Evolutionary conservation across 768 basidiomycete genomes (phyloP).

Genomic region (Lactarius hatsudake): DNA sequence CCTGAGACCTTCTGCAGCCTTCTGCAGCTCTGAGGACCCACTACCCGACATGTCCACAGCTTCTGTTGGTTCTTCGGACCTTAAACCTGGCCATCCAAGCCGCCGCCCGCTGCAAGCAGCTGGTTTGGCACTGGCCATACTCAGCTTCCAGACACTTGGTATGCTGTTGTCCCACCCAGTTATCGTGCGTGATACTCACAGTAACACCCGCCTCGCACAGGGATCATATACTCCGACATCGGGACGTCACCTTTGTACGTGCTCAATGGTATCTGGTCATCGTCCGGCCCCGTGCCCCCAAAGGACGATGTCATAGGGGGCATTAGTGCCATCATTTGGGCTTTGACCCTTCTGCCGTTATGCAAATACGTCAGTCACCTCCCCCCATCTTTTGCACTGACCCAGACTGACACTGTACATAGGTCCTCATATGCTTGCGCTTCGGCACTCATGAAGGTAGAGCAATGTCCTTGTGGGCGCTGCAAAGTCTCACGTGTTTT

Average conservation of each 20-base stretch:
- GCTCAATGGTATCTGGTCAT: conserved; percentile 61
- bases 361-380: conserved; percentile 55
- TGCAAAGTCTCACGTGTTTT: conserved; percentile 9
- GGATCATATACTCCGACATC: conserved; percentile 45
- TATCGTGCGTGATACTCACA: neutral
- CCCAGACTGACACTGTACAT: neutral
- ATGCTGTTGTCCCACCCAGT: neutral
- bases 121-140: conserved; percentile 29
- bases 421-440: conserved; percentile 49
- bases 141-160: conserved; percentile 38
- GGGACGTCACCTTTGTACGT: conserved; percentile 65
- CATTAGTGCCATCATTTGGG: conserved; percentile 62
- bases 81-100: neutral
- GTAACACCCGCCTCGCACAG: conserved; percentile 25
- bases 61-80: neutral
- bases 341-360: conserved; percentile 56
- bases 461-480: neutral
- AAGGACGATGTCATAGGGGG: conserved; percentile 63
- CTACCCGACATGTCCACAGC: neutral
- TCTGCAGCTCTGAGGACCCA: neutral
- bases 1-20: neutral
- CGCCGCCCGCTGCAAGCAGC: conserved; percentile 1
- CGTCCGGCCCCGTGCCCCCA: conserved; percentile 45
- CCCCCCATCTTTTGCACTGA: neutral
- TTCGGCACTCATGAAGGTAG: conserved; percentile 53